These are phyloP conservation scores for Polyporus tsugae DNA, from an alignment of 1,284 basidiomycete genomes.

Conservation along the genomic window DNA sequence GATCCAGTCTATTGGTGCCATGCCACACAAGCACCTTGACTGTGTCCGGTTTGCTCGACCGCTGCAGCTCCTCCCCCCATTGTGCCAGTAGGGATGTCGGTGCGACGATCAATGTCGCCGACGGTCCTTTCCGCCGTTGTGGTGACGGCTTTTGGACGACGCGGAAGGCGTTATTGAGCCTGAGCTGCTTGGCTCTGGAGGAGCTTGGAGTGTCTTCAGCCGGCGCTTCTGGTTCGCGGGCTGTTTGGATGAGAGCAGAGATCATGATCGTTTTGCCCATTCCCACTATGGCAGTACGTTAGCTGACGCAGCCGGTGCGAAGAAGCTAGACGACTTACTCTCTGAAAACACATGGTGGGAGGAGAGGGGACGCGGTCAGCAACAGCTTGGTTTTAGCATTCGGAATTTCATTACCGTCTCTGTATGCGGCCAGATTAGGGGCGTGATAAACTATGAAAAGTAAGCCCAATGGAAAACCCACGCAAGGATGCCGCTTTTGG, in stretches of 20 bases:
- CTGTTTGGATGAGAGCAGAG: slow-evolving; percentile 89
- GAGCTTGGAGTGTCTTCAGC: slow-evolving; percentile 39
- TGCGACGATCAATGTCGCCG: slow-evolving; percentile 90
- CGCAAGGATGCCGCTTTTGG: slow-evolving; percentile 90
- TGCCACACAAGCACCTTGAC: slow-evolving; percentile 85
- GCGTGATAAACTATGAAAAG: background rate
- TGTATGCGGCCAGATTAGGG: slow-evolving; percentile 13
- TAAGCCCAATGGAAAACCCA: slow-evolving; percentile 51
- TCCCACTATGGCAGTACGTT: slow-evolving; percentile 67
- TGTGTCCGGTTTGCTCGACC: slow-evolving; percentile 75
- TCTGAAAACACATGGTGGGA: slow-evolving; percentile 43
- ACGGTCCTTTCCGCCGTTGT: slow-evolving; percentile 40
- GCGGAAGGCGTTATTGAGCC: slow-evolving; percentile 68
- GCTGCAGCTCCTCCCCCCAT: slow-evolving; percentile 89
- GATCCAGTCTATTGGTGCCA: slow-evolving; percentile 81
- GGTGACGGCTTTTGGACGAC: slow-evolving; percentile 38
- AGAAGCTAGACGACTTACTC: slow-evolving; percentile 46
- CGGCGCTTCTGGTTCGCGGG: slow-evolving; percentile 56
- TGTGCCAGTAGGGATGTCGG: slow-evolving; percentile 92
- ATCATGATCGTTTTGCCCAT: slow-evolving; percentile 99
- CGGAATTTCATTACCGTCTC: slow-evolving; percentile 38
- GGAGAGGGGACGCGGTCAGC: background rate
- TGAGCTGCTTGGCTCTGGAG: slow-evolving; percentile 64
- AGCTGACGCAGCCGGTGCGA: background rate
- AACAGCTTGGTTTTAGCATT: slow-evolving; percentile 6